Percentiles rank a stretch among this genome's conserved stretches.
Conservation (phyloP, 1,139 yeast species). For the Lodderomyces elongisporus region DNA sequence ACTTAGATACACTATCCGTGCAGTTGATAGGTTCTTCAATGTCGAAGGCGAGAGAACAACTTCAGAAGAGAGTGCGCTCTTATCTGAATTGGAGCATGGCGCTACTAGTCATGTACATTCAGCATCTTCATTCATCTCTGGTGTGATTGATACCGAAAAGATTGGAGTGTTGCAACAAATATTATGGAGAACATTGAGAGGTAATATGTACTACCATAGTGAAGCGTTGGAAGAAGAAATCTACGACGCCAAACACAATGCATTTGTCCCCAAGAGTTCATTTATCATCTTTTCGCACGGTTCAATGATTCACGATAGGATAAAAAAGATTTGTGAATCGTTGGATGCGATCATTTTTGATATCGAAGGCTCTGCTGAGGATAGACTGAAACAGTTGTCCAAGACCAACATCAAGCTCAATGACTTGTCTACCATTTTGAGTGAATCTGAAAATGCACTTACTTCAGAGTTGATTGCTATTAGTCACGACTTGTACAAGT, state of each 20-base stretch:
- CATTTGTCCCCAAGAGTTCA: slow-evolving; percentile 33
- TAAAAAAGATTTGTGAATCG: slow-evolving; percentile 41
- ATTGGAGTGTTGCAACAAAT: slow-evolving; percentile 74
- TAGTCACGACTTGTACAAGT: slow-evolving; percentile 62
- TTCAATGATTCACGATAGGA: slow-evolving; percentile 34
- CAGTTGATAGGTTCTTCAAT: slow-evolving; percentile 62
- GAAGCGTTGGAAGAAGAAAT: slow-evolving; percentile 55
- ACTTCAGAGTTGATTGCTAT: slow-evolving; percentile 69
- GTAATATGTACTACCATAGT: slow-evolving; percentile 74
- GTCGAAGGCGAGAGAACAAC: slow-evolving; percentile 20
- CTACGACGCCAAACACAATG: slow-evolving; percentile 32
- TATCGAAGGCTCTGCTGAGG: slow-evolving; percentile 27
- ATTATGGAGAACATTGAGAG: slow-evolving; percentile 88
- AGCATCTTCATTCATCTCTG: slow-evolving; percentile 57
- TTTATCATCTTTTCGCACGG: slow-evolving; percentile 47
- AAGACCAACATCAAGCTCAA: slow-evolving; percentile 51
- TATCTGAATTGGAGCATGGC: slow-evolving; percentile 15
- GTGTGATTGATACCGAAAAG: slow-evolving; percentile 74
- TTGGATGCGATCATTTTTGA: slow-evolving; percentile 41
- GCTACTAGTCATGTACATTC: slow-evolving; percentile 6
- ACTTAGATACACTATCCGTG: slow-evolving; percentile 41
- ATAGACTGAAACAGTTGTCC: slow-evolving; percentile 44
- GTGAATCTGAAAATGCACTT: slow-evolving; percentile 51
- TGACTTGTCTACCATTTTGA: slow-evolving; percentile 57
- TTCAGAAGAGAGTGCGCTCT: slow-evolving; percentile 19